A percentile compares a stretch with the other conserved stretches of the same genome.
Conservation (phyloP, 1,284 basidiomycete genomes). For the Apiotrichum veenhuisii region DNA sequence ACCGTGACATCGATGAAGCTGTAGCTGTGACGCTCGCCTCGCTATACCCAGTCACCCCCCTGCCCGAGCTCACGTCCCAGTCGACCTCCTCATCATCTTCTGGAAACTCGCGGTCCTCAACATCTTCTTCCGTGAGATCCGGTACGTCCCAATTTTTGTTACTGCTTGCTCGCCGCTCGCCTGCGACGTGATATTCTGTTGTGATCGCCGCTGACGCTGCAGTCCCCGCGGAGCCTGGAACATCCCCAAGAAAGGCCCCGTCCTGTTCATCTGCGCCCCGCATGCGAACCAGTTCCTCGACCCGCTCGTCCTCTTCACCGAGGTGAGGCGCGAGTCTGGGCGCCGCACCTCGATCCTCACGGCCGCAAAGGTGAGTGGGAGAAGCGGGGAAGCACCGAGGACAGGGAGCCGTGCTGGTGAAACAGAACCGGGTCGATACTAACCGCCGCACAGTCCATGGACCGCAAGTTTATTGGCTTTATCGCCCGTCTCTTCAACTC, state of each 20-base stretch:
- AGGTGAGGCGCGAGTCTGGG: constrained; percentile 79
- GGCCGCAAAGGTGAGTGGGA: constrained; percentile 67
- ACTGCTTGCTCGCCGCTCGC: constrained; percentile 1
- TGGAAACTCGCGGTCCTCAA: constrained; percentile 74
- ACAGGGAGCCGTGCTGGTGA: no score
- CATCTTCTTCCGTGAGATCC: constrained; percentile 96
- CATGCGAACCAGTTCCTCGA: constrained; percentile 99
- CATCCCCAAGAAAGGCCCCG: constrained; percentile 84
- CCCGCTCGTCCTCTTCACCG: constrained; percentile 80
- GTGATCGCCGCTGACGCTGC: neutral
- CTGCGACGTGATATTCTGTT: neutral
- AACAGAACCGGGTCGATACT: neutral
- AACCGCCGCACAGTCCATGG: constrained; percentile 38
- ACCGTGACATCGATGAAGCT: neutral
- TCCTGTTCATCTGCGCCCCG: constrained; percentile 95
- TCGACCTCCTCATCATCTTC: constrained; percentile 47
- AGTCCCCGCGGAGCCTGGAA: constrained; percentile 87
- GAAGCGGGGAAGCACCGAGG: neutral
- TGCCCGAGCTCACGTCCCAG: constrained; percentile 18
- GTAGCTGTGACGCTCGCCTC: no score
- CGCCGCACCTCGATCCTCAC: constrained; percentile 84
- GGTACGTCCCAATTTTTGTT: constrained; percentile 44
- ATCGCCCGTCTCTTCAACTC: constrained; percentile 82
- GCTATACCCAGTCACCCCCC: no score
- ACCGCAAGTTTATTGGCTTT: constrained; percentile 61